A percentile compares a stretch with the other conserved stretches of the same genome.
Evolutionary conservation across 345 rosid genomes (phyloP).

Genomic region (Mercurialis annua): DNA sequence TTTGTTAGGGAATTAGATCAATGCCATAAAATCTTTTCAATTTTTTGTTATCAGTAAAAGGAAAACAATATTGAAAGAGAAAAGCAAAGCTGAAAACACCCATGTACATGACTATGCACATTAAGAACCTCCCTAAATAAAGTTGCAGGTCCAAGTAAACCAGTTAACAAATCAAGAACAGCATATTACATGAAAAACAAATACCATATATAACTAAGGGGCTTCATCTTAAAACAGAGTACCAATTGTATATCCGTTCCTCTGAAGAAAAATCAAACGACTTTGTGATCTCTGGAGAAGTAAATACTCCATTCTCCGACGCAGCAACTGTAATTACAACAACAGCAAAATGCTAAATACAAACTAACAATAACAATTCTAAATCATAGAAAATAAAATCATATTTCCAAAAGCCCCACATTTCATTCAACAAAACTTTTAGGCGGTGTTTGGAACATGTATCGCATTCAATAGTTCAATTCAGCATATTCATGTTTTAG

Average conservation of each 20-base stretch:
- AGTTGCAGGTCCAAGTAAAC: not conserved
- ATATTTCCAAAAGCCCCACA: not conserved
- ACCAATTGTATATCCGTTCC: slow-evolving; percentile 94
- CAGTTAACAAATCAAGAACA: too few relatives aligned
- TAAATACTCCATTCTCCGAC: slow-evolving; percentile 49
- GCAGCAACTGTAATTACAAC: slow-evolving; percentile 47
- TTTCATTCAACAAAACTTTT: not conserved
- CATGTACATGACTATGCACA: not conserved
- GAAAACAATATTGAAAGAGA: not conserved
- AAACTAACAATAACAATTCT: not conserved
- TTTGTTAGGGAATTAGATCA: too few relatives aligned
- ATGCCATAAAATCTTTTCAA: not conserved
- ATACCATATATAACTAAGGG: not conserved
- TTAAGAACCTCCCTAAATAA: not conserved
- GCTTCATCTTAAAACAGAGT: not conserved
- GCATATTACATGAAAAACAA: not conserved
- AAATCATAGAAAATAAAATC: not conserved
- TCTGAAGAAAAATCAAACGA: slow-evolving; percentile 82
- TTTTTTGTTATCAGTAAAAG: too few relatives aligned
- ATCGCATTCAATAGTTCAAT: too few relatives aligned
- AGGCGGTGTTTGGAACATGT: too few relatives aligned
- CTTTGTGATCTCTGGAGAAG: slow-evolving; percentile 78
- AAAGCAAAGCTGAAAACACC: not conserved
- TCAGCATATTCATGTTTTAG: too few relatives aligned
- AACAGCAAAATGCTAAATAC: slow-evolving; percentile 2